Base-by-base conservation (phyloP, 208 protist genomes). In the Acanthamoeba culbertsoni region DNA sequence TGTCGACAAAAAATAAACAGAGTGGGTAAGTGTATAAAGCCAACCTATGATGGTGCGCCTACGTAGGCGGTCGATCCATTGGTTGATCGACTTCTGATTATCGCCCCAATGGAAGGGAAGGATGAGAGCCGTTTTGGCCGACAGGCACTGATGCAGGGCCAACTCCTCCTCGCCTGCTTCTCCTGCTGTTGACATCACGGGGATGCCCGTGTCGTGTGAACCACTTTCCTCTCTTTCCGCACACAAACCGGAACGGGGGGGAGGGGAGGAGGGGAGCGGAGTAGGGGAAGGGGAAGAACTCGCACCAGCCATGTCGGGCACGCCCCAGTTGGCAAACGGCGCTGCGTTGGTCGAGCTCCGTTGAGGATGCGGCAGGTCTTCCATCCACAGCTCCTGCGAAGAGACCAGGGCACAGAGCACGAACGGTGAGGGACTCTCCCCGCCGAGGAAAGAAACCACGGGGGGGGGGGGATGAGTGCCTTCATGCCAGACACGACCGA, bases 31-130 rank as follows among this genome's bases (percentile, higher is more conserved):
- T n/a, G 3, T 0, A n/a, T 73, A 20, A 73, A 73, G 12, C 5
- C 1, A 45, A 84, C 73, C 73, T 20, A 84, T 35, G 43, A 90
- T 45, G 53, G 33, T 68, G 2, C 82, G 82, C 37, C 31, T 48
- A 12, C 62, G 55, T 1, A 90, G 55, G 23, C 37, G 53, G 7
- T 90, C 55, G 35, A 48, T 48, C 82, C 82, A 90, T 1, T 68
- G 26, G 18, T 4, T 68, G 42, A 46, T 28, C 5, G 82, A 62
- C 53, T 43, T 68, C 0, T 68, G 8, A 35, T 62, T 43, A 37
- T 90, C 82, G 37, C 37, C 82, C 82, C 82, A 90, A 26, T 48
- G 35, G 82, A 90, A 90, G 37, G 82, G 55, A 14, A 90, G 82
- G 26, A 90, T 90, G 51, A 90, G 82, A 16, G 82, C 82, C 31